These are phyloP conservation scores for Zangia roseola DNA, from an alignment of 768 basidiomycete genomes.

Conservation along the genomic window DNA sequence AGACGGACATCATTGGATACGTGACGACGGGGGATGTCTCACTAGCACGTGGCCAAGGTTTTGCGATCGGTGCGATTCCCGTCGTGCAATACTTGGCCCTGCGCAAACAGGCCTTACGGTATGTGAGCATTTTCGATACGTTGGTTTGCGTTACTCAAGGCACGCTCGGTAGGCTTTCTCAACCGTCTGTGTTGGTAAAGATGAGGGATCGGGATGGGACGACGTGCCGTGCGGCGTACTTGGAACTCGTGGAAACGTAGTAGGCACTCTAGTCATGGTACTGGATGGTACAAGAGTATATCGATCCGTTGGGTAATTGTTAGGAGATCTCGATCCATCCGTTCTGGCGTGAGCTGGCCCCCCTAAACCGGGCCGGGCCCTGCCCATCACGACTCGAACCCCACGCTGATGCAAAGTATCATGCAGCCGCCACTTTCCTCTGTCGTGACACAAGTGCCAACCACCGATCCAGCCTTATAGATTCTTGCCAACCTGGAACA, in stretches of 20 bases:
- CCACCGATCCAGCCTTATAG: too few species aligned
- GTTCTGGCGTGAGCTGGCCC: too few species aligned
- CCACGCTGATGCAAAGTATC: too few species aligned
- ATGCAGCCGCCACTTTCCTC: too few species aligned
- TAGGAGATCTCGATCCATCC: too few species aligned
- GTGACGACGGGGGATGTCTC: slow-evolving; percentile 85
- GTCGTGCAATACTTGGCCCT: slow-evolving; percentile 52
- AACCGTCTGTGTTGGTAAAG: slow-evolving; percentile 51
- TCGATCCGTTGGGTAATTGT: too few species aligned
- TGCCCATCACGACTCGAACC: too few species aligned
- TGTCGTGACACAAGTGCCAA: too few species aligned
- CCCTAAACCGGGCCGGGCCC: too few species aligned
- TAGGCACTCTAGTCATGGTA: too few species aligned
- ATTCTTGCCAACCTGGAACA: too few species aligned
- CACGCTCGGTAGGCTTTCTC: slow-evolving; percentile 19
- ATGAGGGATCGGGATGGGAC: slow-evolving; percentile 59
- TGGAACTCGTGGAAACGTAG: slow-evolving; percentile 39
- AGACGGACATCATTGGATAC: slow-evolving; percentile 66
- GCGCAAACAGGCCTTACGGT: slow-evolving; percentile 48
- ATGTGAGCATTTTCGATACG: neutral
- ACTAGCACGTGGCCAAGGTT: slow-evolving; percentile 71
- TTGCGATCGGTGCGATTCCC: slow-evolving; percentile 74
- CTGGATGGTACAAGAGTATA: too few species aligned
- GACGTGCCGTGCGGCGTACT: slow-evolving; percentile 49
- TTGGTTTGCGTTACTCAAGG: neutral